phyloP scores from a whole-genome alignment of 352 stramenopile species.

The Globisporangium camurandrum region DNA sequence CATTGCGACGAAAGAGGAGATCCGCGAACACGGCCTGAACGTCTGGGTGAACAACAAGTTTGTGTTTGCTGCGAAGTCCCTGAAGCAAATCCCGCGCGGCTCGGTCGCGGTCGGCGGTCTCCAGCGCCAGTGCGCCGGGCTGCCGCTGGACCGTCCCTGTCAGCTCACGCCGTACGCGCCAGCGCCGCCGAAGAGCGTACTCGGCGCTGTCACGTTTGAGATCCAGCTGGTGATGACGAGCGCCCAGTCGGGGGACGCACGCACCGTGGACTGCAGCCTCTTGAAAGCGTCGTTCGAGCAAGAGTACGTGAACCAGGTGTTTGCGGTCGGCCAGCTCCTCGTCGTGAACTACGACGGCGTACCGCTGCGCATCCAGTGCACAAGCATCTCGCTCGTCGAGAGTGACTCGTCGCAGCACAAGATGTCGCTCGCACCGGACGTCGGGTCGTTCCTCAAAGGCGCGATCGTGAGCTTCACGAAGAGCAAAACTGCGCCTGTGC shows the following conservation, averaged over 20 bases:
- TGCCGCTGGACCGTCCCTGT: slow-evolving; percentile 60
- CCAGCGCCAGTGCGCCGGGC: slow-evolving; percentile 68
- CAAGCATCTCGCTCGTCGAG: slow-evolving; percentile 17
- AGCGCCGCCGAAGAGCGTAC: slow-evolving; percentile 27
- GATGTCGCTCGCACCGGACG: slow-evolving; percentile 25
- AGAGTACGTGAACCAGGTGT: slow-evolving; percentile 68
- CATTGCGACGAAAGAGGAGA: slow-evolving; percentile 58
- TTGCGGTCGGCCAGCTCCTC: slow-evolving; percentile 67
- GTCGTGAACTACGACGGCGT: slow-evolving; percentile 52
- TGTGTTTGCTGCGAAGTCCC: slow-evolving; percentile 66
- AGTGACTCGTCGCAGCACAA: neutral
- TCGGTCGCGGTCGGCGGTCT: slow-evolving; percentile 64
- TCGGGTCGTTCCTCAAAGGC: slow-evolving; percentile 53
- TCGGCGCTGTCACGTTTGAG: slow-evolving; percentile 76
- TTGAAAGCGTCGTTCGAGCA: slow-evolving; percentile 65
- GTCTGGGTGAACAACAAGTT: slow-evolving; percentile 82
- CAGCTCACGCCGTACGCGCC: slow-evolving; percentile 60
- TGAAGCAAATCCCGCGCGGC: slow-evolving; percentile 53
- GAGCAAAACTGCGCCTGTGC: slow-evolving; percentile 62
- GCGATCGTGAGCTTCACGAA: slow-evolving; percentile 78
- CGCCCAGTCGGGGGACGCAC: slow-evolving; percentile 46
- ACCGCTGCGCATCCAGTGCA: slow-evolving; percentile 60
- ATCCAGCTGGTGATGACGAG: slow-evolving; percentile 71
- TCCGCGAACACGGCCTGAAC: slow-evolving; percentile 67
- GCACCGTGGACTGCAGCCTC: slow-evolving; percentile 63